phyloP scores from a whole-genome alignment of 805 yeast genomes.

The Ogataea corticis region DNA sequence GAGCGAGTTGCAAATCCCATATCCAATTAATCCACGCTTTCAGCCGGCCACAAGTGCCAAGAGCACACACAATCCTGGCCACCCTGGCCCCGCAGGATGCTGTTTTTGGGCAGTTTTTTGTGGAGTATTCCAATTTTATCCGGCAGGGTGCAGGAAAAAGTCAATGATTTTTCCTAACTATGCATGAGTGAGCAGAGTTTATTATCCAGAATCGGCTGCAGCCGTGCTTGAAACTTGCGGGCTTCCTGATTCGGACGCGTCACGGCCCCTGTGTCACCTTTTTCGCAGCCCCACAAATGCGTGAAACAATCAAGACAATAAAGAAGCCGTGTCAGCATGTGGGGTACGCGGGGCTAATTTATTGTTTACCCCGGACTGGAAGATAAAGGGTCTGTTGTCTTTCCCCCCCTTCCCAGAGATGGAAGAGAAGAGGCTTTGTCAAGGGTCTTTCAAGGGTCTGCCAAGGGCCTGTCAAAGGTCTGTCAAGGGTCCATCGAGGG shows the following conservation, averaged over 20 bases:
- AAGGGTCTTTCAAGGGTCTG: too few relatives aligned
- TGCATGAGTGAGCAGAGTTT: neutral
- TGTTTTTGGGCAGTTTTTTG: neutral
- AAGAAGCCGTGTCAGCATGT: neutral
- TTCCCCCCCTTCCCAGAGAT: too few relatives aligned
- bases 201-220: too few relatives aligned
- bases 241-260: conserved; percentile 2
- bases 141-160: neutral
- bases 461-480: too few relatives aligned
- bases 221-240: neutral
- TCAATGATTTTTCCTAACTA: neutral
- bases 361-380: too few relatives aligned
- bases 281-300: neutral
- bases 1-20: too few relatives aligned
- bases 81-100: neutral
- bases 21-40: too few relatives aligned
- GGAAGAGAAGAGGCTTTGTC: too few relatives aligned
- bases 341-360: neutral
- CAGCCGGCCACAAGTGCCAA: too few relatives aligned
- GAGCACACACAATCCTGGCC: neutral
- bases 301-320: neutral
- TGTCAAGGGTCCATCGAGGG: too few relatives aligned
- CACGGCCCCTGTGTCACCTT: neutral
- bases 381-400: too few relatives aligned
- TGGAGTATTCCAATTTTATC: neutral